Evolutionary conservation across 176 grass and related monocot species (phyloP).

Genomic region (Avena sativa): DNA sequence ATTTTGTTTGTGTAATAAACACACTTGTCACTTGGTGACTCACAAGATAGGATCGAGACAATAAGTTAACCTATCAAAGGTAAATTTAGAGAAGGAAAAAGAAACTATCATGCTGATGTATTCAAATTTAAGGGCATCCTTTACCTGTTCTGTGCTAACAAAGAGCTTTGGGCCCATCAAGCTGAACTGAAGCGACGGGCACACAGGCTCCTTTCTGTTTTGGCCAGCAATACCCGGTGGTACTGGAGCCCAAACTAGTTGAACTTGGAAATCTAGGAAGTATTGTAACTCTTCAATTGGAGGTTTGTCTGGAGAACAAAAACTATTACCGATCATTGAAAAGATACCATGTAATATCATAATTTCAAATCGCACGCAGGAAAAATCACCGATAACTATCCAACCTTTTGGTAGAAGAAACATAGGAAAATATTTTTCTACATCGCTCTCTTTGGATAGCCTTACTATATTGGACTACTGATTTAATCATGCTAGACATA

Average conservation of each 20-base stretch:
- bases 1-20: neutral
- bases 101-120: neutral
- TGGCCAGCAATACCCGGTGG: constrained; percentile 78
- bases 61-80: neutral
- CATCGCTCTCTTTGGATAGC: neutral
- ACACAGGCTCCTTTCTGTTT: constrained; percentile 94
- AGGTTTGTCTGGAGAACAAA: constrained; percentile 83
- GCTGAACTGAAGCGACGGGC: constrained; percentile 90
- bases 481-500: constrained; percentile 12
- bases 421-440: constrained; percentile 15
- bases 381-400: neutral
- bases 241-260: constrained; percentile 85
- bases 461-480: neutral
- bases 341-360: constrained; percentile 30
- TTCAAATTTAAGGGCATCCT: neutral
- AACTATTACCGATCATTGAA: constrained; percentile 30
- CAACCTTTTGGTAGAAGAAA: neutral
- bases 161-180: constrained; percentile 94
- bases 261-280: constrained; percentile 97
- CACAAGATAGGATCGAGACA: constrained; percentile 17
- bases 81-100: constrained; percentile 19
- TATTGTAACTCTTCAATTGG: constrained; percentile 96
- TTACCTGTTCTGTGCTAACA: constrained; percentile 99
- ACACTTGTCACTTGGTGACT: neutral
- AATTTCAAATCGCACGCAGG: neutral